phyloP scores from a whole-genome alignment of 2,329 filamentous ascomycete genomes.

The Anthostomella pinea region DNA sequence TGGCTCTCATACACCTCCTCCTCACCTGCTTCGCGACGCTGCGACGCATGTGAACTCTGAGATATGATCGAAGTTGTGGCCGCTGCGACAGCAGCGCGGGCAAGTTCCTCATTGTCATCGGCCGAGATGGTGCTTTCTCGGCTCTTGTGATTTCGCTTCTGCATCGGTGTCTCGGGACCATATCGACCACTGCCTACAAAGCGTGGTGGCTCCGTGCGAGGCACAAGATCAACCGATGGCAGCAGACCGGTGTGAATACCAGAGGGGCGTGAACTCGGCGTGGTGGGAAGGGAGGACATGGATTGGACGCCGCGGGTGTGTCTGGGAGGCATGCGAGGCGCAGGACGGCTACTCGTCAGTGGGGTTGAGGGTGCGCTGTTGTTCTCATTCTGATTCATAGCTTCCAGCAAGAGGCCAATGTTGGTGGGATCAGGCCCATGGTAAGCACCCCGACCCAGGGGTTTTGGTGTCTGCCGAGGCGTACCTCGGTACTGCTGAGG shows the following conservation, averaged over 20 bases:
- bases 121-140: constrained; percentile 84
- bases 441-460: constrained; percentile 34
- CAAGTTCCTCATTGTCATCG: constrained; percentile 57
- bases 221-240: constrained; percentile 61
- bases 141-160: constrained; percentile 59
- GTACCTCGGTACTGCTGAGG: constrained; percentile 47
- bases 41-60: constrained; percentile 27
- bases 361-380: constrained; percentile 74
- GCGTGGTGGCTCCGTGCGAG: constrained; percentile 54
- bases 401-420: constrained; percentile 70
- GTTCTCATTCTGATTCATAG: constrained; percentile 74
- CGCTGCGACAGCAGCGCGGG: constrained; percentile 54
- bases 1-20: constrained; percentile 70
- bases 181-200: constrained; percentile 31
- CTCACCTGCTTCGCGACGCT: constrained; percentile 42
- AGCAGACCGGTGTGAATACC: constrained; percentile 52
- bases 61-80: constrained; percentile 37
- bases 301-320: constrained; percentile 78
- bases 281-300: constrained; percentile 79
- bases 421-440: constrained; percentile 52
- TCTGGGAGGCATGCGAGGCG: constrained; percentile 50
- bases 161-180: constrained; percentile 43
- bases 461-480: constrained; percentile 50
- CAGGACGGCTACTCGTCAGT: constrained; percentile 42
- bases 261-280: constrained; percentile 57